Conservation (phyloP, 495 filamentous ascomycete genomes). For the Aspergillus mulundensis region DNA sequence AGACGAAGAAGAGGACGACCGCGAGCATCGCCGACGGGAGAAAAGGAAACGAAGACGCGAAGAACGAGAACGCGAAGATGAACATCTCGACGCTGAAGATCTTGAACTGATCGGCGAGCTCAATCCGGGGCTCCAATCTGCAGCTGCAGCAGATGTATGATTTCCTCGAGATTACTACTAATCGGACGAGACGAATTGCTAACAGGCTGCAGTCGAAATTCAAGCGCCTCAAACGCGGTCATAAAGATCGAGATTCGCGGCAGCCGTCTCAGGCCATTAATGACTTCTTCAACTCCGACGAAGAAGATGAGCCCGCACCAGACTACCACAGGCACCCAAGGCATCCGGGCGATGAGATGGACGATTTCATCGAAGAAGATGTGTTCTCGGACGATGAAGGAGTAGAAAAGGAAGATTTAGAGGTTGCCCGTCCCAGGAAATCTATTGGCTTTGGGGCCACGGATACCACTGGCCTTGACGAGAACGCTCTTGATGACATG, state of each 20-base stretch:
- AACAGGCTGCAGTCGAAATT: slow-evolving; percentile 65
- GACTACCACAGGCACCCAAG: slow-evolving; percentile 55
- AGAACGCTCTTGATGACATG: slow-evolving; percentile 91
- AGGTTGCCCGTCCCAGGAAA: slow-evolving; percentile 70
- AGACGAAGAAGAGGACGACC: slow-evolving; percentile 73
- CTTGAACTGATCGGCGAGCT: slow-evolving; percentile 86
- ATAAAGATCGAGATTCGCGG: slow-evolving; percentile 63
- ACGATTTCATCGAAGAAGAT: slow-evolving; percentile 96
- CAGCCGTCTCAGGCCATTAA: slow-evolving; percentile 67
- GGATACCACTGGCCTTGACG: slow-evolving; percentile 74
- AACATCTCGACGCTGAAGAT: slow-evolving; percentile 90
- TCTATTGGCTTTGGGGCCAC: slow-evolving; percentile 56
- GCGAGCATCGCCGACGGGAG: slow-evolving; percentile 57
- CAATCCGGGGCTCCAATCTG: slow-evolving; percentile 63
- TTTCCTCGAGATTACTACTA: neutral
- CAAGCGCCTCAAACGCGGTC: slow-evolving; percentile 91
- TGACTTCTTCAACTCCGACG: slow-evolving; percentile 87
- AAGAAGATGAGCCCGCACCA: slow-evolving; percentile 65
- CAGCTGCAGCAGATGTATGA: slow-evolving; percentile 59
- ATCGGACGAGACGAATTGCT: neutral
- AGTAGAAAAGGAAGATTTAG: slow-evolving; percentile 76
- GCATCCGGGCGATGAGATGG: slow-evolving; percentile 77
- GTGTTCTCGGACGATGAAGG: slow-evolving; percentile 86
- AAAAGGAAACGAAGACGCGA: slow-evolving; percentile 66
- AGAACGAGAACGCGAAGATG: slow-evolving; percentile 79